A percentile compares a stretch with the other conserved stretches of the same genome.
phyloP scores from a whole-genome alignment of 1,284 basidiomycete species.

The Ganoderma sinense region DNA sequence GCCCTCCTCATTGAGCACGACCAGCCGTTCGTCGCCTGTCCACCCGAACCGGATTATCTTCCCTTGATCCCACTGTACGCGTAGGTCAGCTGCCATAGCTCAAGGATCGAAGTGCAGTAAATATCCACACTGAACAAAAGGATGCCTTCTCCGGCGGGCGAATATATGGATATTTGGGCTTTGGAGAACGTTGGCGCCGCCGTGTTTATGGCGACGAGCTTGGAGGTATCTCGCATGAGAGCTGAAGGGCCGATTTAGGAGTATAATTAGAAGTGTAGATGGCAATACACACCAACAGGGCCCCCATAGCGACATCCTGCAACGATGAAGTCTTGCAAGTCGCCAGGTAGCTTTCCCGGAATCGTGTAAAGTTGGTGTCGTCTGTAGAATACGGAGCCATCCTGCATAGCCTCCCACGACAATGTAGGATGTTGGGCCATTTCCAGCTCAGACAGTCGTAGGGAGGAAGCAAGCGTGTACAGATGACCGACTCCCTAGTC shows the following conservation, averaged over 20 bases:
- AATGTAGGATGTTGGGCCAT: slow-evolving; percentile 75
- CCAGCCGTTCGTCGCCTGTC: slow-evolving; percentile 82
- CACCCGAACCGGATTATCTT: slow-evolving; percentile 86
- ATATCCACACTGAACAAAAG: slow-evolving; percentile 74
- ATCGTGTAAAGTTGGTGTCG: slow-evolving; percentile 88
- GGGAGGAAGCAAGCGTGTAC: background rate
- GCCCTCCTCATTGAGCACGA: slow-evolving; percentile 92
- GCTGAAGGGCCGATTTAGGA: slow-evolving; percentile 54
- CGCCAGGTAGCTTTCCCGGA: slow-evolving; percentile 75
- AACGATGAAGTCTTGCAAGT: slow-evolving; percentile 83
- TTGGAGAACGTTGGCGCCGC: slow-evolving; percentile 69
- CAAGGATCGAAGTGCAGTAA: slow-evolving; percentile 31
- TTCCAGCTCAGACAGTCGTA: background rate
- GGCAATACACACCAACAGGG: slow-evolving; percentile 70
- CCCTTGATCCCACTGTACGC: slow-evolving; percentile 81
- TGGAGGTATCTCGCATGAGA: slow-evolving; percentile 86
- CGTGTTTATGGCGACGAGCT: slow-evolving; percentile 79
- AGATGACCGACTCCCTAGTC: background rate
- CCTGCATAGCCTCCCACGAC: slow-evolving; percentile 83
- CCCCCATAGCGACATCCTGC: slow-evolving; percentile 89
- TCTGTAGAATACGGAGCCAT: slow-evolving; percentile 81
- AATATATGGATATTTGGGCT: slow-evolving; percentile 81
- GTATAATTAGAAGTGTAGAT: slow-evolving; percentile 2
- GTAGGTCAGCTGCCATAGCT: slow-evolving; percentile 26
- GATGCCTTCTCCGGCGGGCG: slow-evolving; percentile 74